Conservation (phyloP, 257 asterid genomes). For the Eustoma russellianum region DNA sequence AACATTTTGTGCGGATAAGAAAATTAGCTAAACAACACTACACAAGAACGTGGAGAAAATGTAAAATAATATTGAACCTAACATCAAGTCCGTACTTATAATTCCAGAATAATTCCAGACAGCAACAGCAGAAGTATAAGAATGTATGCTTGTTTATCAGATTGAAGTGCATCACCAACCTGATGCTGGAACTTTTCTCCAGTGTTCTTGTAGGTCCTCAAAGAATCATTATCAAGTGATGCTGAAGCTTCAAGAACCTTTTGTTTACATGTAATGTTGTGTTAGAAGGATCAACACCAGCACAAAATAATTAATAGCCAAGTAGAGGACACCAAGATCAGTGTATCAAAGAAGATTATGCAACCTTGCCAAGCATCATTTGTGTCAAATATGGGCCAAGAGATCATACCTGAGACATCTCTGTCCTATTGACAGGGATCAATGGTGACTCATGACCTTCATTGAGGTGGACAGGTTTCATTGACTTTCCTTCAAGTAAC, state of each 20-base stretch:
- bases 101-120: no score
- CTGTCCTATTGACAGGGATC: slow-evolving; percentile 25
- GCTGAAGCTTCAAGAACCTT: slow-evolving; percentile 28
- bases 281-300: background rate
- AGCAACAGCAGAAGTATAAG: background rate
- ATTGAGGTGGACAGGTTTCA: slow-evolving; percentile 26
- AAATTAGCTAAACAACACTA: no score
- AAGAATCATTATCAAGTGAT: slow-evolving; percentile 24
- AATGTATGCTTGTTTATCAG: background rate
- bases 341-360: background rate
- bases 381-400: background rate
- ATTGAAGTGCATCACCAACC: slow-evolving; percentile 26
- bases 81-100: no score
- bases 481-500: slow-evolving; percentile 27
- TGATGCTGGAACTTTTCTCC: slow-evolving; percentile 33
- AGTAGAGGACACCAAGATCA: background rate
- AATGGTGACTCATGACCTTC: slow-evolving; percentile 16
- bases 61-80: no score
- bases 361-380: background rate
- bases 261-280: background rate
- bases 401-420: slow-evolving; percentile 33
- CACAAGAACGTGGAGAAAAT: no score
- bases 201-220: slow-evolving; percentile 25
- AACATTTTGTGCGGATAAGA: no score
- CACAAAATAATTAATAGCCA: background rate